Evolutionary conservation across 306 rosid genomes (phyloP), one percentile per base, ranked within the genome.

Genomic region (cucumber (Cucumis sativus)): DNA sequence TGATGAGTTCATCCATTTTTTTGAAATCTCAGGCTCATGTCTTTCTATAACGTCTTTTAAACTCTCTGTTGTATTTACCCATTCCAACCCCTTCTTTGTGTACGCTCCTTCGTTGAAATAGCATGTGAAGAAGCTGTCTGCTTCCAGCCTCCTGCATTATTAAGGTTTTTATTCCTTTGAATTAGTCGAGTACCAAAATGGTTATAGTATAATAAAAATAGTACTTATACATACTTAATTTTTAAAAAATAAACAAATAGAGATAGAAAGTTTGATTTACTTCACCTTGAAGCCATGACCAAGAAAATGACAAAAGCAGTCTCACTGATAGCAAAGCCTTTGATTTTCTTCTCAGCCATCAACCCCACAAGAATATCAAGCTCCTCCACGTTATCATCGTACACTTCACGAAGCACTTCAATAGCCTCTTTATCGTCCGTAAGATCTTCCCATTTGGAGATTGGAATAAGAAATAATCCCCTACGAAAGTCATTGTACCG

Each of bases 241-340:
- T 33, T 33, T 33, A 3, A 33, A 33, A 33, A 4, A 33, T 33
- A 33, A 33, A 33, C 4, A 33, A 33, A 33, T 33, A 33, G 37
- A 33, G 4, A 33, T 33, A 23, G 4, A 33, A 33, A 33, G 37
- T 33, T 52, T 17, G 57, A 6, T 58, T 58, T 9, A 20, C 2
- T 59, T 10, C 81, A 90, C 90, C 96, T 91, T 23, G 92, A 85
- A 66, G 97, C 91, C 80, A 89, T 83, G 4, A 89, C 75, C 35
- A 91, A 79, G 81, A 91, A 91, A 62, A 89, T 81, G 40, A 85
- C 83, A 84, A 88, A 91, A 60, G 94, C 86, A 0, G 97, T 88
- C 79, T 91, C 94, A 77, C 94, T 86, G 16, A 89, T 88, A 72
- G 92, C 92, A 81, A 89, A 89, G 67, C 97, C 94, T 81, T 83